These are phyloP conservation scores for Coniella vitis DNA, from an alignment of 2,329 filamentous ascomycete genomes.

Conservation along the genomic window DNA sequence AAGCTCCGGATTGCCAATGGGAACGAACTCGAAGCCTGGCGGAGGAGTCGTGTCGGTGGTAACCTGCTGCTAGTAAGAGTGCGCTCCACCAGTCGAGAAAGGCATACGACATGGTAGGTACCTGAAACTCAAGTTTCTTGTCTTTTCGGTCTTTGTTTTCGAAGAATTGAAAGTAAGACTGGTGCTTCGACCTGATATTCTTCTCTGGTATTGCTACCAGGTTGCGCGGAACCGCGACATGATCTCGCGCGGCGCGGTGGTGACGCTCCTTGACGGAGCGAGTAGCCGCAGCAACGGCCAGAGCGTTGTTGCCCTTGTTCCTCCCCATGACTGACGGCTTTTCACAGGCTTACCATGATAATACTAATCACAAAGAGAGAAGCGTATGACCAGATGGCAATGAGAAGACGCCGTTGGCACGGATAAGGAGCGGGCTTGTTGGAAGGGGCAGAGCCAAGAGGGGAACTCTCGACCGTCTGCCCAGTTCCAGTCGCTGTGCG, in stretches of 20 bases:
- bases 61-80: constrained; percentile 33
- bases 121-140: constrained; percentile 57
- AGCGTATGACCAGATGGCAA: neutral
- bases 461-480: neutral
- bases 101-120: constrained; percentile 26
- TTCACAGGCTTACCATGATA: constrained; percentile 65
- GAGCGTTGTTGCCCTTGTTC: constrained; percentile 3
- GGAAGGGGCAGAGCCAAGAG: constrained; percentile 3
- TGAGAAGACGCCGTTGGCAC: constrained; percentile 4
- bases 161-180: constrained; percentile 57
- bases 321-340: constrained; percentile 19
- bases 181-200: constrained; percentile 44
- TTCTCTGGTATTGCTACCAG: constrained; percentile 24
- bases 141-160: constrained; percentile 56
- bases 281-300: constrained; percentile 20
- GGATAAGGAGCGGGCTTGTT: neutral
- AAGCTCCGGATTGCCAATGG: constrained; percentile 54
- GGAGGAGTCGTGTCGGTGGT: constrained; percentile 46
- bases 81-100: constrained; percentile 5
- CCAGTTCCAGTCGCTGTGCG: constrained; percentile 2
- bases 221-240: constrained; percentile 21
- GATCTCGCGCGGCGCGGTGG: constrained; percentile 22
- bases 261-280: constrained; percentile 27
- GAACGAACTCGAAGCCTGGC: constrained; percentile 56
- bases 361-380: constrained; percentile 79